Evolutionary conservation across 2,329 filamentous ascomycete genomes (phyloP), one percentile per base, ranked within the genome.

Genomic region (Catunica adiposa): DNA sequence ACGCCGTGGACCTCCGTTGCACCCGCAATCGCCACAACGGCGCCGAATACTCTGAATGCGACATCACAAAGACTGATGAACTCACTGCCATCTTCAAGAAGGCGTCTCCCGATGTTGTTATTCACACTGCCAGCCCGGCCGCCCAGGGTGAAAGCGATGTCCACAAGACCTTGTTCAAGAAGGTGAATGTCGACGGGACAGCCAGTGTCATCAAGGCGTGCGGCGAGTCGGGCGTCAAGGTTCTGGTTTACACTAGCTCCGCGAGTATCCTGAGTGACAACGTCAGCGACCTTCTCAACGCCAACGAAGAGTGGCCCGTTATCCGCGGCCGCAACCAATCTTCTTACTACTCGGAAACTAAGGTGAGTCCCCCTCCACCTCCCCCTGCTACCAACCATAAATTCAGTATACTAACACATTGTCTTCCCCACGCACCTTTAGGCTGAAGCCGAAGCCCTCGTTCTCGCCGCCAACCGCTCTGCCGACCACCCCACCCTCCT

Each of bases 311-410:
- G 50, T 88, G 84, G 76, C 87, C 87, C 26, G 76, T 84, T 52
- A 82, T 92, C 54, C 75, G 80, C 50, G 86, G 86, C 31, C 76
- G 77, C 58, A 70, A 80, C 61, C 83, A 89, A 68, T 74, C 73
- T 56, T 85, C 89, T 68, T 88, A 88, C 69, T 97, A 97, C 69
- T 89, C 89, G 29, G 83, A 89, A 70, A 94, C 88, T 14, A 97
- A 96, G 79, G 86, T 85, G 62, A 50, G 62, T 37, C 23, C 15
- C 15, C 42, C 50, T 15, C 20, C 20, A 17, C 38, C 22, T 15
- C 6, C 20, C 20, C n/a, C n/a, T n/a, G n/a, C n/a, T 15, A 47
- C 55, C 53, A 53, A 53, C 50, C 15, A 22, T n/a, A 44, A 44
- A 44, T 44, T 34, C 29, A 25, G 3, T n/a, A n/a, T n/a, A n/a